phyloP scores from a whole-genome alignment of 768 basidiomycete species.

The Termitomyces sp. region DNA sequence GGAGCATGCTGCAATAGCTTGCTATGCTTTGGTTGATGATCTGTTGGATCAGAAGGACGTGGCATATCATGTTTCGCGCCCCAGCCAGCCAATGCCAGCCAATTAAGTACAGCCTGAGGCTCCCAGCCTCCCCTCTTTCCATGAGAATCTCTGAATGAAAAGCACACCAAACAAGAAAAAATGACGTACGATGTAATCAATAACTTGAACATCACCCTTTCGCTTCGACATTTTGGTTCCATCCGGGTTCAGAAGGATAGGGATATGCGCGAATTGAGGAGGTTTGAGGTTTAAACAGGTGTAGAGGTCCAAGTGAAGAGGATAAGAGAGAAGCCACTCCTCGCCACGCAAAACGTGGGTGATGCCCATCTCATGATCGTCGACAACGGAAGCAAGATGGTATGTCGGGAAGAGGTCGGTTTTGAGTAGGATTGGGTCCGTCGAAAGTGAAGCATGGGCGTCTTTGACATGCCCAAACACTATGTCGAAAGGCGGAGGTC shows the following conservation, averaged over 20 bases:
- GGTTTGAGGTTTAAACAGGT: slow-evolving; percentile 62
- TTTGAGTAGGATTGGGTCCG: slow-evolving; percentile 90
- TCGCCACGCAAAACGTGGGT: slow-evolving; percentile 95
- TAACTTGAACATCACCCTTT: slow-evolving; percentile 81
- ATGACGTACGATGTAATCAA: slow-evolving; percentile 72
- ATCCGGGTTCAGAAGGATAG: slow-evolving; percentile 84
- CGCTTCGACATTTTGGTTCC: slow-evolving; percentile 95
- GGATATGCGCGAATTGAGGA: slow-evolving; percentile 88
- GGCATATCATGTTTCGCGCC: slow-evolving; percentile 46
- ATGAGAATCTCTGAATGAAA: not conserved
- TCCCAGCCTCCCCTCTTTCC: slow-evolving; percentile 83
- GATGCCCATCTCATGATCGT: slow-evolving; percentile 94
- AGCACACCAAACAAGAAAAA: not conserved
- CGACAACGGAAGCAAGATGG: slow-evolving; percentile 92
- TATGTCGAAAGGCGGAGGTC: slow-evolving; percentile 53
- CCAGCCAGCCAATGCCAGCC: slow-evolving; percentile 95
- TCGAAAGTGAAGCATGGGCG: slow-evolving; percentile 72
- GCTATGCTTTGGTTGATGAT: slow-evolving; percentile 11
- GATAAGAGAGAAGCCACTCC: slow-evolving; percentile 96
- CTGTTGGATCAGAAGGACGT: slow-evolving; percentile 16
- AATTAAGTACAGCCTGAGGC: slow-evolving; percentile 83
- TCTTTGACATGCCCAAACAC: slow-evolving; percentile 74
- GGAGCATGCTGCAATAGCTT: slow-evolving; percentile 38
- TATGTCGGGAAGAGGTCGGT: slow-evolving; percentile 94
- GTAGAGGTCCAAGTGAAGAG: slow-evolving; percentile 88